Evolutionary conservation across 148 eudicot species (phyloP).

Genomic region (Euryodendron excelsum): DNA sequence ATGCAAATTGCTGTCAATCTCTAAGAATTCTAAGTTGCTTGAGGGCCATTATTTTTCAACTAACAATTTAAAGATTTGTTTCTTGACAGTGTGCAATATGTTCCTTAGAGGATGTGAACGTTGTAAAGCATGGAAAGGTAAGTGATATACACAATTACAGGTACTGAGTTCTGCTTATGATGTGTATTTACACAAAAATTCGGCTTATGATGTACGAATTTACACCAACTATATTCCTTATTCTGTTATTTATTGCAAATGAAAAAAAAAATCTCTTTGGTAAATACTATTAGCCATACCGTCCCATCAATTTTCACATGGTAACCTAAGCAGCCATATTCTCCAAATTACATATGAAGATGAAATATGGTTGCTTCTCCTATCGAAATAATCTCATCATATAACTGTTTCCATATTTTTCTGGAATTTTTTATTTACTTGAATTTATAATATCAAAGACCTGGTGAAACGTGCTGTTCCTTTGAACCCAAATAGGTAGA

Average conservation of each 20-base stretch:
- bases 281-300: background rate
- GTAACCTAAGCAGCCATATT: background rate
- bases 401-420: background rate
- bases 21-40: background rate
- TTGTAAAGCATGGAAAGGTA: slow-evolving; percentile 78
- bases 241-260: background rate
- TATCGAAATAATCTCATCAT: no score
- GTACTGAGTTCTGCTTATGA: no score
- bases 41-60: background rate
- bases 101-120: slow-evolving; percentile 68
- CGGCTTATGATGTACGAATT: no score
- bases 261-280: background rate
- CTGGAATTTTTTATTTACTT: background rate
- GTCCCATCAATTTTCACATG: background rate
- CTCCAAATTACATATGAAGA: background rate
- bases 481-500: no score
- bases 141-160: slow-evolving; percentile 14
- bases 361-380: no score
- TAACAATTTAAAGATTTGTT: slow-evolving; percentile 13
- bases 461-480: background rate
- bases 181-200: no score
- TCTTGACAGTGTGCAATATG: slow-evolving; percentile 71
- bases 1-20: no score
- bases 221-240: background rate
- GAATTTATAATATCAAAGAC: background rate